These are phyloP conservation scores for Trametes gibbosa DNA, from an alignment of 768 basidiomycete species.

Conservation along the genomic window DNA sequence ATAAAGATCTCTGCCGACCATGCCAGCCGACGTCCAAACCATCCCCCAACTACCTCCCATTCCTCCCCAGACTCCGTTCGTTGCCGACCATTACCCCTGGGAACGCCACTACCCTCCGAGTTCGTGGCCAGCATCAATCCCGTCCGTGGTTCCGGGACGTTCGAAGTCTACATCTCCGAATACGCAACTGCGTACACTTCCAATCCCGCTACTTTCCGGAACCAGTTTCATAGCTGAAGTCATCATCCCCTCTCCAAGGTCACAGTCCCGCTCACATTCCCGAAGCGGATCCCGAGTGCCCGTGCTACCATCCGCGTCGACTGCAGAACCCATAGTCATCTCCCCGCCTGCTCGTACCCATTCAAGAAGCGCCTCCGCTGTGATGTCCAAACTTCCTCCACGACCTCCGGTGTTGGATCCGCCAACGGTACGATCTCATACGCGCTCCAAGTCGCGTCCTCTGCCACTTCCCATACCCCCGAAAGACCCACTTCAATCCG, in stretches of 20 bases:
- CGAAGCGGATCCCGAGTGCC: conserved; percentile 7
- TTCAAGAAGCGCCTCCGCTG: conserved; percentile 4
- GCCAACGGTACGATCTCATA: neutral
- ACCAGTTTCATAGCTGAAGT: neutral
- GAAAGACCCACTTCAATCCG: neutral
- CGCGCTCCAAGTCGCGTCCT: neutral
- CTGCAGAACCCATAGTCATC: conserved; percentile 9
- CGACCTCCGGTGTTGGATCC: neutral
- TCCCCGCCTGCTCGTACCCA: conserved; percentile 4
- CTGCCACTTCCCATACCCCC: neutral
- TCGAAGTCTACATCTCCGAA: conserved; percentile 8
- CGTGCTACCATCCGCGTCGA: conserved; percentile 7
- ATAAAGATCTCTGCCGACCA: neutral
- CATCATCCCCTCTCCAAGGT: neutral
- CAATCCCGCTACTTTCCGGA: neutral
- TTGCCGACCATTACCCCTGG: conserved; percentile 1
- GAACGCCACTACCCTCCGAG: conserved; percentile 6
- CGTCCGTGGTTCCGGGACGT: neutral
- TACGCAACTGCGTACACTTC: neutral
- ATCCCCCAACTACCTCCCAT: conserved; percentile 4
- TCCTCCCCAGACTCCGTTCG: conserved; percentile 6
- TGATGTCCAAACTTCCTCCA: neutral
- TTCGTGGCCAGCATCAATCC: neutral
- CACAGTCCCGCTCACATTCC: neutral
- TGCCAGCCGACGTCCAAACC: neutral